Evolutionary conservation across 2,329 filamentous ascomycete species (phyloP).

Genomic region (Xylaria sp.): DNA sequence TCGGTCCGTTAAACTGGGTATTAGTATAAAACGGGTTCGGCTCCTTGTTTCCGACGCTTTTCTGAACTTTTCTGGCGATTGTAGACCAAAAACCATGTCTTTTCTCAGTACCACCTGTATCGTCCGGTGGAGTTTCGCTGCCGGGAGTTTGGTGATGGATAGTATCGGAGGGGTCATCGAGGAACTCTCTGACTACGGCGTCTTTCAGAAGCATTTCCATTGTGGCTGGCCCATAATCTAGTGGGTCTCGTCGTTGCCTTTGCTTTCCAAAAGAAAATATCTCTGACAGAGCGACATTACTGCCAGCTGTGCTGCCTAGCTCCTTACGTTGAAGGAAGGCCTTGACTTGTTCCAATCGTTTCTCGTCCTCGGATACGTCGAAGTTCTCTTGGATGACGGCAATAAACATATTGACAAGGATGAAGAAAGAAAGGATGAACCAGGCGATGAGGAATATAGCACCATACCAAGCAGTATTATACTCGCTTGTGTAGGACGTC

Average conservation of each 20-base stretch:
- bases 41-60: conserved; percentile 71
- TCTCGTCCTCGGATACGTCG: conserved; percentile 97
- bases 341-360: conserved; percentile 94
- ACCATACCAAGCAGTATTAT: conserved; percentile 88
- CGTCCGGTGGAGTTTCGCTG: conserved; percentile 50
- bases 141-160: conserved; percentile 38
- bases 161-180: conserved; percentile 75
- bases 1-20: conserved; percentile 72
- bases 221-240: conserved; percentile 90
- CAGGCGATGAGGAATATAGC: conserved; percentile 91
- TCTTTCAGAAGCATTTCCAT: conserved; percentile 98
- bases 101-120: conserved; percentile 54
- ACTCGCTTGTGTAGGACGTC: conserved; percentile 72
- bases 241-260: conserved; percentile 75
- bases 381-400: conserved; percentile 99
- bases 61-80: conserved; percentile 69
- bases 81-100: conserved; percentile 68
- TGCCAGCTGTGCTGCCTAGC: conserved; percentile 71
- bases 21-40: conserved; percentile 96
- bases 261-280: conserved; percentile 72
- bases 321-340: conserved; percentile 94
- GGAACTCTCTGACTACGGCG: conserved; percentile 91
- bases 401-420: conserved; percentile 99
- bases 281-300: conserved; percentile 80
- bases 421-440: conserved; percentile 96